These are phyloP conservation scores for Zymoseptoria passerinii DNA, from an alignment of 2,329 filamentous ascomycete genomes.

Conservation along the genomic window DNA sequence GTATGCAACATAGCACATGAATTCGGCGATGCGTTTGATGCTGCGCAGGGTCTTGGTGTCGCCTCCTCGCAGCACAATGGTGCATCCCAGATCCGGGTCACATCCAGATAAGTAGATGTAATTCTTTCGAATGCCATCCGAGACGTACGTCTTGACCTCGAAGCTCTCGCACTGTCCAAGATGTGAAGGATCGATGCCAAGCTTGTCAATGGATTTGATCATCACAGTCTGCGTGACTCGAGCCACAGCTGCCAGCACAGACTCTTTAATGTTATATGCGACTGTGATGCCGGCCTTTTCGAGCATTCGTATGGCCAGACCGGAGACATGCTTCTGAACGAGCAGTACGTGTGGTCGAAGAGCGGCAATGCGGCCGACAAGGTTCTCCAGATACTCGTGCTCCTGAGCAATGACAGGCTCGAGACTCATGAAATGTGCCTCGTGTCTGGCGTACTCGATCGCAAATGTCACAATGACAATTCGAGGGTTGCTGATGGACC, in stretches of 20 bases:
- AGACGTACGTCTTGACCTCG: slow-evolving; percentile 91
- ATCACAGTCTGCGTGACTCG: slow-evolving; percentile 86
- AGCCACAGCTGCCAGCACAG: slow-evolving; percentile 89
- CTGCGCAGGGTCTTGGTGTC: slow-evolving; percentile 61
- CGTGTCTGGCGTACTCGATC: slow-evolving; percentile 89
- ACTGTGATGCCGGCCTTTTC: slow-evolving; percentile 86
- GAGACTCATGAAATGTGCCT: slow-evolving; percentile 94
- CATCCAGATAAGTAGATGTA: slow-evolving; percentile 94
- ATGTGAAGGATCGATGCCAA: slow-evolving; percentile 65
- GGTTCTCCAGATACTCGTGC: slow-evolving; percentile 81
- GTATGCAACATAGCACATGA: slow-evolving; percentile 98
- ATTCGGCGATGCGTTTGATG: slow-evolving; percentile 90
- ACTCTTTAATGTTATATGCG: slow-evolving; percentile 92
- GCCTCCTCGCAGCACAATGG: slow-evolving; percentile 81
- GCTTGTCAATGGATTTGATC: slow-evolving; percentile 90
- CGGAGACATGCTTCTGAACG: slow-evolving; percentile 88
- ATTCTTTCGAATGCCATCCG: slow-evolving; percentile 77
- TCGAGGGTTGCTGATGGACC: slow-evolving; percentile 72
- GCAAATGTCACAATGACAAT: slow-evolving; percentile 92
- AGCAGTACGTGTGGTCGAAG: slow-evolving; percentile 77
- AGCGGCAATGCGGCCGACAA: slow-evolving; percentile 84
- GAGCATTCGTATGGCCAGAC: slow-evolving; percentile 79
- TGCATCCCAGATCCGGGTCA: slow-evolving; percentile 82
- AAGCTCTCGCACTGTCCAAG: slow-evolving; percentile 78
- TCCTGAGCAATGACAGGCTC: slow-evolving; percentile 96